These are phyloP conservation scores for Hymenoscyphus linearis DNA, from an alignment of 2,329 filamentous ascomycete genomes.

Conservation along the genomic window DNA sequence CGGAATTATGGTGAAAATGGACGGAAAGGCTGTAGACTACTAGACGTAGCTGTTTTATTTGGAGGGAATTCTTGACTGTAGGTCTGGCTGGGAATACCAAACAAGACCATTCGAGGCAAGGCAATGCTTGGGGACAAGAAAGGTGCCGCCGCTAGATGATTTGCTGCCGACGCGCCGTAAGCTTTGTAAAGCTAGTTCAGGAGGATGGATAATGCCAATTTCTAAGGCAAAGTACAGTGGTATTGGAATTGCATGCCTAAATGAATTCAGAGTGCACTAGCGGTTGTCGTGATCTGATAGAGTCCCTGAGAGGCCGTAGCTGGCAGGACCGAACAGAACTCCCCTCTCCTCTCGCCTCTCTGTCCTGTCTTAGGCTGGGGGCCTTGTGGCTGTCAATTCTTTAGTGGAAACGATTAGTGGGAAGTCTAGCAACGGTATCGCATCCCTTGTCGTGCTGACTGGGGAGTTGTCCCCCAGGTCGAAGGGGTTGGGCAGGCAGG, in stretches of 20 bases:
- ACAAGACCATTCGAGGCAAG: not conserved
- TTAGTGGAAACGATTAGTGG: constrained; percentile 25
- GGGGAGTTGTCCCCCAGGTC: not conserved
- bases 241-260: not conserved
- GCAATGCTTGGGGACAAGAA: not conserved
- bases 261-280: not conserved
- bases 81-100: not conserved
- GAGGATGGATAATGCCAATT: constrained; percentile 1
- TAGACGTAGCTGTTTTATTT: not conserved
- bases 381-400: constrained; percentile 19
- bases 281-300: not conserved
- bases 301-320: not conserved
- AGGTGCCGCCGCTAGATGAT: constrained; percentile 10
- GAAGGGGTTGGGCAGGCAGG: constrained; percentile 1
- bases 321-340: not conserved
- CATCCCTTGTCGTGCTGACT: constrained; percentile 15
- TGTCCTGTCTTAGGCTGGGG: constrained; percentile 4
- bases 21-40: too few relatives aligned
- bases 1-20: not conserved
- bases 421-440: constrained; percentile 17
- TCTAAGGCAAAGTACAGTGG: not conserved
- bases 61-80: not conserved
- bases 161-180: constrained; percentile 18
- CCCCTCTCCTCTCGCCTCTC: too few relatives aligned
- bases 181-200: not conserved